Conservation (phyloP, 441 rosid genomes). For the Arabidopsis hybrid region DNA sequence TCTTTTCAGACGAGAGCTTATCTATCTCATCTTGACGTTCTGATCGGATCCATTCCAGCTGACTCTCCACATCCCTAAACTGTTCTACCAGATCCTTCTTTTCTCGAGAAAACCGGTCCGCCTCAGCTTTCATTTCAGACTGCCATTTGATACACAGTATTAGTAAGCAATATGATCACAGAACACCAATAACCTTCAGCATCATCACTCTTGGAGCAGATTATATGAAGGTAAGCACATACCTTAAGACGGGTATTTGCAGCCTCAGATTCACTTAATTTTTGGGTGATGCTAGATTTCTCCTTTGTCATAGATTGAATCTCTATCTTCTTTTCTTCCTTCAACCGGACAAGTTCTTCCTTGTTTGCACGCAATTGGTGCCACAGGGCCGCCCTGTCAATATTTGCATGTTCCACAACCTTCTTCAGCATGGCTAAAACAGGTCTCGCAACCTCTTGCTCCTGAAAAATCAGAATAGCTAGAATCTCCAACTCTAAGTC, state of each 20-base stretch:
- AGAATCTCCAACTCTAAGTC: slow-evolving; percentile 88
- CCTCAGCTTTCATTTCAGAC: slow-evolving; percentile 94
- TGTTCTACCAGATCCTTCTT: slow-evolving; percentile 90
- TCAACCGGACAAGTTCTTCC: slow-evolving; percentile 77
- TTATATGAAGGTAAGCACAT: slow-evolving; percentile 39
- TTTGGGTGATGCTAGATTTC: slow-evolving; percentile 66
- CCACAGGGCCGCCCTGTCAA: slow-evolving; percentile 96
- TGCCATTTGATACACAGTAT: slow-evolving; percentile 54
- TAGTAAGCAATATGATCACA: slow-evolving; percentile 23
- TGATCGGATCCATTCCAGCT: slow-evolving; percentile 97
- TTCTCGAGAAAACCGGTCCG: slow-evolving; percentile 83
- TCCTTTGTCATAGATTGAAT: slow-evolving; percentile 70
- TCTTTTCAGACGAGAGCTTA: slow-evolving; percentile 81
- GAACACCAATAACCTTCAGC: slow-evolving; percentile 18
- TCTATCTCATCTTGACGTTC: slow-evolving; percentile 89
- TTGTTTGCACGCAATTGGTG: slow-evolving; percentile 86
- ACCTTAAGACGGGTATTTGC: slow-evolving; percentile 84
- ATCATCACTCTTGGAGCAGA: slow-evolving; percentile 26
- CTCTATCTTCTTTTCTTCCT: slow-evolving; percentile 82
- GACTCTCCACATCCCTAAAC: slow-evolving; percentile 87
- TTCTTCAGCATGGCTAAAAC: slow-evolving; percentile 89
- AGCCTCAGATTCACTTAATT: slow-evolving; percentile 83
- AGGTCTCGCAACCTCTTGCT: slow-evolving; percentile 78
- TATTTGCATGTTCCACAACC: slow-evolving; percentile 94
- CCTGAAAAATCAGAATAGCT: slow-evolving; percentile 81